These are phyloP conservation scores for Polyplosphaeria fusca DNA, from an alignment of 495 filamentous ascomycete species.

Conservation along the genomic window DNA sequence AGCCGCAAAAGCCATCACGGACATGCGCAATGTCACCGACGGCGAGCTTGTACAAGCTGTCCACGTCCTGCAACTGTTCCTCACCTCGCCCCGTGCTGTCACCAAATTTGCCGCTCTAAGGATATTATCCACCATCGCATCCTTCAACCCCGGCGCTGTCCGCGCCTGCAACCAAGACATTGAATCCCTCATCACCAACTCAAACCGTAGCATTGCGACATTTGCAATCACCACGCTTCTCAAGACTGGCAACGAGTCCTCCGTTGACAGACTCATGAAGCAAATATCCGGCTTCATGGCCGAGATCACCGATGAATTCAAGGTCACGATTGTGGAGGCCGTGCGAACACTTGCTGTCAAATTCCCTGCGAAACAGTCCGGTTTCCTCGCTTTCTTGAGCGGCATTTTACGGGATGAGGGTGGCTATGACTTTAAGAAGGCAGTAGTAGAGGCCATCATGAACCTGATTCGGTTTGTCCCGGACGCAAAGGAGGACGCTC, in stretches of 20 bases:
- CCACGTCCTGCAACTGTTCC: slow-evolving; percentile 91
- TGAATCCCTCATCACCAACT: slow-evolving; percentile 90
- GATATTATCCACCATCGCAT: slow-evolving; percentile 92
- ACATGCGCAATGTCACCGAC: slow-evolving; percentile 89
- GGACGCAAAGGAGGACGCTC: slow-evolving; percentile 93
- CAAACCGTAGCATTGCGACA: slow-evolving; percentile 94
- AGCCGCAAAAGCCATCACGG: slow-evolving; percentile 95
- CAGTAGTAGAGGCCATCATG: slow-evolving; percentile 98
- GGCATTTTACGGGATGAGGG: slow-evolving; percentile 94
- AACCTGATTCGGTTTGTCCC: slow-evolving; percentile 99
- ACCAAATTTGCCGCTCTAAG: slow-evolving; percentile 98
- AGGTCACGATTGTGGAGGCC: slow-evolving; percentile 98
- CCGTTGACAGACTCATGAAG: slow-evolving; percentile 96
- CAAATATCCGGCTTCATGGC: slow-evolving; percentile 55
- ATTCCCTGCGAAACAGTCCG: slow-evolving; percentile 96
- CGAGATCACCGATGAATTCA: slow-evolving; percentile 77
- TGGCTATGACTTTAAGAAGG: slow-evolving; percentile 96
- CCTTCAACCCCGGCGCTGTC: slow-evolving; percentile 90
- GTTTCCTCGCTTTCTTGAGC: slow-evolving; percentile 95
- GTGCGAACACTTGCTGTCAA: slow-evolving; percentile 95
- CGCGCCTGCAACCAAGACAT: slow-evolving; percentile 95
- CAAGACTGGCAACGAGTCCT: slow-evolving; percentile 96
- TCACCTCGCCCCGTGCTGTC: slow-evolving; percentile 86
- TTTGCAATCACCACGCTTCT: slow-evolving; percentile 97
- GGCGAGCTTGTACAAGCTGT: slow-evolving; percentile 89